phyloP scores from a whole-genome alignment of 805 yeast genomes.

The Saccharomyces kudriavzevii region DNA sequence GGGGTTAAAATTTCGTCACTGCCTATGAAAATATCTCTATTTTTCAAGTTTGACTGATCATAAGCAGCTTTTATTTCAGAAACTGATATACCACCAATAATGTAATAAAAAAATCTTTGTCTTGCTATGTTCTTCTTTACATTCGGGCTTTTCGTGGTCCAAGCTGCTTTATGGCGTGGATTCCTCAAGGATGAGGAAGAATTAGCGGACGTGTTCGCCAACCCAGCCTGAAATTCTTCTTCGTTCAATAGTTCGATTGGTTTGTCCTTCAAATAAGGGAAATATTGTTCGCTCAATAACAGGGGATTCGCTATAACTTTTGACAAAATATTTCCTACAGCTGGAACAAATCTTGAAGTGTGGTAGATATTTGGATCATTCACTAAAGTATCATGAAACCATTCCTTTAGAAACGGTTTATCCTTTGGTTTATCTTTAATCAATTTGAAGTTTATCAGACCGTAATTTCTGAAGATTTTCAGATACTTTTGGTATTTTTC shows the following conservation, averaged over 20 bases:
- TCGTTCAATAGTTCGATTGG: slow-evolving; percentile 44
- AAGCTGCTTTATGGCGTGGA: slow-evolving; percentile 64
- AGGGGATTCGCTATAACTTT: slow-evolving; percentile 44
- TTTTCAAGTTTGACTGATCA: slow-evolving; percentile 52
- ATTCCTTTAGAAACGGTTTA: slow-evolving; percentile 40
- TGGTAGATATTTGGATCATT: slow-evolving; percentile 38
- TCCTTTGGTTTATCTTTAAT: slow-evolving; percentile 36
- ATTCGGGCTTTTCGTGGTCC: slow-evolving; percentile 47
- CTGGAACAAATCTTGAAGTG: slow-evolving; percentile 69
- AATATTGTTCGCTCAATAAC: slow-evolving; percentile 41
- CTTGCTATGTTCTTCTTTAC: slow-evolving; percentile 31
- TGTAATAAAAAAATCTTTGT: slow-evolving; percentile 69
- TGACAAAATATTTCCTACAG: slow-evolving; percentile 50
- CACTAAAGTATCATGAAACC: slow-evolving; percentile 44
- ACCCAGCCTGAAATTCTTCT: slow-evolving; percentile 30
- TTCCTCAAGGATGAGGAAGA: slow-evolving; percentile 53
- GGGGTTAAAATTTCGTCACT: slow-evolving; percentile 67
- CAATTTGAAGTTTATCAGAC: slow-evolving; percentile 49
- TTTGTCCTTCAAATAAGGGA: slow-evolving; percentile 71
- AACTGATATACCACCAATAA: slow-evolving; percentile 85
- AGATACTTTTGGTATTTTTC: slow-evolving; percentile 38
- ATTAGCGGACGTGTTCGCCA: slow-evolving; percentile 27
- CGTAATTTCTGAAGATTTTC: slow-evolving; percentile 49
- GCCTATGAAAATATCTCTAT: slow-evolving; percentile 75
- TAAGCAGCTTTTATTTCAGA: slow-evolving; percentile 72